Evolutionary conservation across 495 filamentous ascomycete genomes (phyloP).

Genomic region (Penicillium fimorum): DNA sequence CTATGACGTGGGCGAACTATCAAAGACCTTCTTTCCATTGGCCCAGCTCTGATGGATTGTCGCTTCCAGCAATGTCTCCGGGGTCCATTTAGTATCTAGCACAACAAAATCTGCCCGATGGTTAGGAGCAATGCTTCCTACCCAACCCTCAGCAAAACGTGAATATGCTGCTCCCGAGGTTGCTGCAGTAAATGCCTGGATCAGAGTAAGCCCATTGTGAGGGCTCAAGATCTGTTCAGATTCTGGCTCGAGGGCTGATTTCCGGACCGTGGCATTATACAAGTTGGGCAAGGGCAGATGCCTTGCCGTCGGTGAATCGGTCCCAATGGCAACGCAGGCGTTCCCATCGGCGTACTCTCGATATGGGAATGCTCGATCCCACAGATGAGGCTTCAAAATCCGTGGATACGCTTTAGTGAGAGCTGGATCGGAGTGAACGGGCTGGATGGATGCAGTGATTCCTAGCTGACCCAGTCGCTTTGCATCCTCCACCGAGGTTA

Average conservation of each 20-base stretch:
- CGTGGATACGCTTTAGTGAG: slow-evolving; percentile 56
- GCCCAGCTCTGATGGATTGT: slow-evolving; percentile 56
- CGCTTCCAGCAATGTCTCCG: slow-evolving; percentile 49
- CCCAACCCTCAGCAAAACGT: slow-evolving; percentile 52
- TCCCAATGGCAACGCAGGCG: slow-evolving; percentile 54
- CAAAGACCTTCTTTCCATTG: slow-evolving; percentile 43
- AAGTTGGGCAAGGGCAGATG: slow-evolving; percentile 51
- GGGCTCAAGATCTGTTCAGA: slow-evolving; percentile 46
- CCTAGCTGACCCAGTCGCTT: slow-evolving; percentile 50
- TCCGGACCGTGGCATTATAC: slow-evolving; percentile 56
- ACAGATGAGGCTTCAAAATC: slow-evolving; percentile 51
- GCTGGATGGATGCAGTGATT: slow-evolving; percentile 61
- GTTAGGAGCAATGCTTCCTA: slow-evolving; percentile 48
- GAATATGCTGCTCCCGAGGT: slow-evolving; percentile 56
- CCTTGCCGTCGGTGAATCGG: slow-evolving; percentile 57
- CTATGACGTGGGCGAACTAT: no score
- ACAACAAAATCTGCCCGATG: slow-evolving; percentile 57
- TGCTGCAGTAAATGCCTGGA: slow-evolving; percentile 49
- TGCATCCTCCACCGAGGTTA: slow-evolving; percentile 52
- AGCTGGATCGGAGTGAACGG: slow-evolving; percentile 61
- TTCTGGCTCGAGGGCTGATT: slow-evolving; percentile 48
- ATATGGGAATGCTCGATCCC: slow-evolving; percentile 57
- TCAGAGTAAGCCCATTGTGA: slow-evolving; percentile 50
- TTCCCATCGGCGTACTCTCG: slow-evolving; percentile 55
- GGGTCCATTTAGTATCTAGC: slow-evolving; percentile 55